Evolutionary conservation across 371 early-diverging fungal genomes (phyloP), one percentile per base, ranked within the genome.

Genomic region (Rhizopus sp.): DNA sequence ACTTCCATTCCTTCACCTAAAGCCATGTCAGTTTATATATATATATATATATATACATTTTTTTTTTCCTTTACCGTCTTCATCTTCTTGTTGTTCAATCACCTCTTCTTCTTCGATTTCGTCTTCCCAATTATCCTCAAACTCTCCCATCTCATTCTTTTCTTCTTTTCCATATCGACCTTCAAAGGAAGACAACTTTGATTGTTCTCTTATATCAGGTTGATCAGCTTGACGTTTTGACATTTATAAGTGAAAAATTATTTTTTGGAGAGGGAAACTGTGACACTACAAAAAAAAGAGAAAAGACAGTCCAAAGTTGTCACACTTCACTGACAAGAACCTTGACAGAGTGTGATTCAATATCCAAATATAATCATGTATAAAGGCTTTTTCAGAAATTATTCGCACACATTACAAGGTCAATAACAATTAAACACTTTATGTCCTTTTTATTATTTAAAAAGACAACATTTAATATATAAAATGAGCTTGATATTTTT

Each of bases 41-140:
- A 41, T n/a, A 15, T 5, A 8, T n/a, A 5, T 41, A 41, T 46
- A 17, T 12, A 31, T 7, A 49, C 15, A 23, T 31, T 4, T 6
- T 59, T 32, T 12, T 40, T 59, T 5, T 23, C 40, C 12, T 42
- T 45, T 67, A 60, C 85, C 90, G 16, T 88, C 85, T 33, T 87
- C 69, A 23, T 61, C 63, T n/a, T 64, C 63, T 50, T 60, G 50
- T n/a, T 51, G 87, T 34, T 79, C 78, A 38, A 80, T 85, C 32
- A 84, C 75, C 12, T 85, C 81, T 17, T 91, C 92, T 50, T 87
- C 84, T 64, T 92, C 94, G 37, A 91, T 76, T 64, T 96, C 97
- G 77, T 98, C 98, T 62, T 94, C 95, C 81, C 83, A 97, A 33
- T 89, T 86, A 74, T 98, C 98, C 73, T 98, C 98, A 63, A 96